Base-by-base conservation (phyloP, 225 moss, liverwort and hornwort genomes). In the Marchantia paleacea region DNA sequence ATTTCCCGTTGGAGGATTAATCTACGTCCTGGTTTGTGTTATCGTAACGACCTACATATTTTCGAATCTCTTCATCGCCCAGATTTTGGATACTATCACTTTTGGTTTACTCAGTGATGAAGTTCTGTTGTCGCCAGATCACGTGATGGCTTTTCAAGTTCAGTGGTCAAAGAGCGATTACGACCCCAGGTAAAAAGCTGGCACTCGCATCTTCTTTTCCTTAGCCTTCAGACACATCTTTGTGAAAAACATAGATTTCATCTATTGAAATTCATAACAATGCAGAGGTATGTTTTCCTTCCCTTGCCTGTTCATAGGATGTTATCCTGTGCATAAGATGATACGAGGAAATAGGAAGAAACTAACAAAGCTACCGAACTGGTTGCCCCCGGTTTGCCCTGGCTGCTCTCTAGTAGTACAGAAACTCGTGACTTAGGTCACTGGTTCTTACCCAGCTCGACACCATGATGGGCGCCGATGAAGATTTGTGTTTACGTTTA, bases 21-120 rank as follows among this genome's bases (percentile, higher is more conserved):
- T 92, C 15, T 99, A 91, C 78, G 89, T 93, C 52, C 57, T 99
- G 58, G 51, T 91, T 7, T 85, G 92, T 61, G 91, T 99, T 0
- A 90, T 84, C 31, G 50, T 95, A 7, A 91, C 89, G 72, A 71
- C 90, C 15, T 90, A 92, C n/a, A 91, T 99, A 12, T 91, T 95
- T 0, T 84, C 95, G 64, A 99, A 99, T 69, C 81, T 95, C 0
- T 95, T 99, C 68, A 91, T 99, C 62, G 97, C 95, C n/a, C 93
- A 95, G 75, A 93, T 99, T 77, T 87, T 99, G 54, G 97, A 99
- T 30, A 85, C 86, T 8, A 93, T 99, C 7, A 93, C 97, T 0
- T 99, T 99, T 82, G 93, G 95, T 25, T 84, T 99, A 80, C 69
- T 95, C 28, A 93, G 92, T 57, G 97, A 99, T 76, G 83, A 99